A percentile compares a stretch with the other conserved stretches of the same genome.
These are phyloP conservation scores for Aureobasidium sp. DNA, from an alignment of 2,329 filamentous ascomycete genomes.

Conservation along the genomic window DNA sequence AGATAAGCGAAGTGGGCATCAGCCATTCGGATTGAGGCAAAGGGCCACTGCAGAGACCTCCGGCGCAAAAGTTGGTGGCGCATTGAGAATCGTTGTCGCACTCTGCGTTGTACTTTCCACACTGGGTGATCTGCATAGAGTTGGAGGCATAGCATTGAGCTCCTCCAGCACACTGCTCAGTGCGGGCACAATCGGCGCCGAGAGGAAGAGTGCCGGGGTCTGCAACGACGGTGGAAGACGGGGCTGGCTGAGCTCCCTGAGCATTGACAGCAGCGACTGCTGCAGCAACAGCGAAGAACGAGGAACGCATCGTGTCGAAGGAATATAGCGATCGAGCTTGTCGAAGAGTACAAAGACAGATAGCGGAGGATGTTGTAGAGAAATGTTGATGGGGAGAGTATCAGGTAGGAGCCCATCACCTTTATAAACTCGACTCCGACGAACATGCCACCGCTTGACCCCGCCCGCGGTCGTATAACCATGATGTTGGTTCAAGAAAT, in stretches of 20 bases:
- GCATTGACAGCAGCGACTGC: slow-evolving; percentile 1
- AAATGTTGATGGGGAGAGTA: background rate
- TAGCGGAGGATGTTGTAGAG: background rate
- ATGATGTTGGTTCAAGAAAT: background rate
- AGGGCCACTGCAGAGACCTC: slow-evolving; percentile 23
- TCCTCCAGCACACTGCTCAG: slow-evolving; percentile 19
- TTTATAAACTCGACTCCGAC: background rate
- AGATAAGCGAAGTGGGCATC: background rate
- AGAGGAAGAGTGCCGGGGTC: slow-evolving; percentile 20
- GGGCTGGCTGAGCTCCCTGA: slow-evolving; percentile 5
- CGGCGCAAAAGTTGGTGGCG: slow-evolving; percentile 24
- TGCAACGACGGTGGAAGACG: slow-evolving; percentile 18
- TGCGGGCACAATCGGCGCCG: slow-evolving; percentile 19
- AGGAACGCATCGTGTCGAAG: background rate
- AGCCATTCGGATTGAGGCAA: slow-evolving; percentile 12
- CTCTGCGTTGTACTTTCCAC: slow-evolving; percentile 24
- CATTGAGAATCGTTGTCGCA: slow-evolving; percentile 22
- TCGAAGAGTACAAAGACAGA: background rate
- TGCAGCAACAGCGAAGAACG: background rate
- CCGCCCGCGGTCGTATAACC: background rate
- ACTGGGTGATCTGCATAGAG: slow-evolving; percentile 16
- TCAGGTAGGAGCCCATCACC: background rate
- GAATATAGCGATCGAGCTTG: background rate
- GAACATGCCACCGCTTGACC: background rate
- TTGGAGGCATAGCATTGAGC: slow-evolving; percentile 21